A percentile compares a stretch with the other conserved stretches of the same genome.
These are phyloP conservation scores for Fistulifera solaris DNA, from an alignment of 108 stramenopile species.

Conservation along the genomic window DNA sequence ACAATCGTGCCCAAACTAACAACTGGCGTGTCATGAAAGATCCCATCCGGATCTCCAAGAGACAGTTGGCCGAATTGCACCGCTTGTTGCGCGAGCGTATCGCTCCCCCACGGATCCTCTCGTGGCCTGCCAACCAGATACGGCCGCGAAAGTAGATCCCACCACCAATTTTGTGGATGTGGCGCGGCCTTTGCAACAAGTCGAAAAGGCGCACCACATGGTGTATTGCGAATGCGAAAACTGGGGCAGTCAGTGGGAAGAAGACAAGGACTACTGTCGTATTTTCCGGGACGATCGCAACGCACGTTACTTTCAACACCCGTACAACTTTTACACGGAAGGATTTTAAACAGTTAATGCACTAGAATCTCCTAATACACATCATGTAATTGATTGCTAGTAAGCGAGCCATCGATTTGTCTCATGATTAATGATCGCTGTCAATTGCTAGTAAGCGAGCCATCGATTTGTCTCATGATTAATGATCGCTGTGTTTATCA, in stretches of 20 bases:
- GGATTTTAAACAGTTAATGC: constrained; percentile 7
- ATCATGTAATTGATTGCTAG: too few species aligned
- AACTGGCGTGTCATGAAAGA: constrained; percentile 51
- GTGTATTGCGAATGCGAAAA: constrained; percentile 37
- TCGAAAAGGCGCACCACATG: constrained; percentile 14
- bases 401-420: too few species aligned
- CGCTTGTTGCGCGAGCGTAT: constrained; percentile 32
- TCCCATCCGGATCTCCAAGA: constrained; percentile 36
- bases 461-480: too few species aligned
- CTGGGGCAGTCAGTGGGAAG: constrained; percentile 28
- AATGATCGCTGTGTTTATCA: too few species aligned
- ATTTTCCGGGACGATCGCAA: constrained; percentile 9
- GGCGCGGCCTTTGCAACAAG: constrained; percentile 22
- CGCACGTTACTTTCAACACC: constrained; percentile 24
- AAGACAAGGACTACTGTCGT: constrained; percentile 32
- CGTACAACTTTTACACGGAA: constrained; percentile 34
- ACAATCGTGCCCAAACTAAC: constrained; percentile 11
- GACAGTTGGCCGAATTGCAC: constrained; percentile 35
- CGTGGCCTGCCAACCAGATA: constrained; percentile 32
- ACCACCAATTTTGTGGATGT: constrained; percentile 10
- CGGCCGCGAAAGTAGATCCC: constrained; percentile 21
- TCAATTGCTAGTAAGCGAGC: too few species aligned
- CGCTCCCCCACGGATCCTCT: constrained; percentile 15
- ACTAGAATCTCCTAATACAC: too few species aligned
- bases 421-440: too few species aligned